Evolutionary conservation across 2,329 filamentous ascomycete species (phyloP).

Genomic region (Pestalotiopsis sp.): DNA sequence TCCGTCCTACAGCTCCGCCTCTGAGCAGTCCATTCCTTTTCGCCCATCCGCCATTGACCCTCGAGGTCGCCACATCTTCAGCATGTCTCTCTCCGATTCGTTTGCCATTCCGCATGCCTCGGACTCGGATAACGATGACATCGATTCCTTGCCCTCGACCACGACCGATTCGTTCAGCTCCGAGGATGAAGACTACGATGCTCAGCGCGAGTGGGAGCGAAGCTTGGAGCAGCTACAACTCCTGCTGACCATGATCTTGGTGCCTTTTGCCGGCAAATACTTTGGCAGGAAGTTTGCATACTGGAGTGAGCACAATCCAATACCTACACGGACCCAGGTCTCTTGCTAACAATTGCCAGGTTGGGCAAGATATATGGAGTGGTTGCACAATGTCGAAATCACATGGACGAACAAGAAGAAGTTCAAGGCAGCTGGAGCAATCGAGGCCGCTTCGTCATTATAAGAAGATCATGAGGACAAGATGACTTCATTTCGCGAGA

Average conservation of each 20-base stretch:
- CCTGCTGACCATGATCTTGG: conserved; percentile 89
- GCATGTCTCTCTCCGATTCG: conserved; percentile 47
- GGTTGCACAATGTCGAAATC: conserved; percentile 83
- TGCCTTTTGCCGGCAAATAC: conserved; percentile 94
- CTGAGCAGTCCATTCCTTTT: conserved; percentile 8
- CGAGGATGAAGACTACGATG: conserved; percentile 75
- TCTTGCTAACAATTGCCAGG: conserved; percentile 52
- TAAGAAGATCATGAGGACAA: background rate
- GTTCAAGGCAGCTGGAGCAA: conserved; percentile 66
- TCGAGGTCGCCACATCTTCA: conserved; percentile 13
- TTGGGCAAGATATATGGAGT: conserved; percentile 93
- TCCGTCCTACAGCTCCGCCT: background rate
- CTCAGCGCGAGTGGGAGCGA: conserved; percentile 93
- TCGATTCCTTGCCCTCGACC: conserved; percentile 67
- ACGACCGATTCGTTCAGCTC: conserved; percentile 53
- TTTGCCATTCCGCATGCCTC: conserved; percentile 54
- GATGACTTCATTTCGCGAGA: background rate
- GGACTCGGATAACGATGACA: conserved; percentile 56
- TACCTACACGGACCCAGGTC: background rate
- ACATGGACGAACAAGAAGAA: conserved; percentile 62
- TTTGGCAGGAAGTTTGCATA: conserved; percentile 94
- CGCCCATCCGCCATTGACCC: conserved; percentile 24
- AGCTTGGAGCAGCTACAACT: conserved; percentile 93
- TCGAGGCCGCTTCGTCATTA: conserved; percentile 55
- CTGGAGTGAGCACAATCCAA: conserved; percentile 72